Base-by-base conservation (phyloP, 768 basidiomycete species). In the Hemileccinum impolitum region DNA sequence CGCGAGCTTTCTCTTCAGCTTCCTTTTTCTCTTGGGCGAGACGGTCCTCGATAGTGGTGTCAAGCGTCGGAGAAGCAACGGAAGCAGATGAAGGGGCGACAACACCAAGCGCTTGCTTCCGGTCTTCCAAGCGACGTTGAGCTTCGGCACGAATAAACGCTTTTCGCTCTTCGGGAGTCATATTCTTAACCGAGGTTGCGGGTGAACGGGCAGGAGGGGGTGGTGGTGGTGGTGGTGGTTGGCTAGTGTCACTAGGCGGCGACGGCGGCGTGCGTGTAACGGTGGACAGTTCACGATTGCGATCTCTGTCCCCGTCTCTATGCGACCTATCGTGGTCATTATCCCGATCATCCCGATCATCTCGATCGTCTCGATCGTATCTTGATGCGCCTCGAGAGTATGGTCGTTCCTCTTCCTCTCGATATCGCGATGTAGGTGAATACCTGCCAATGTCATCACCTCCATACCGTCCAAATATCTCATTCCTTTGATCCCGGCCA, bases 11-110 rank as follows among this genome's bases (percentile, higher is more conserved):
- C 64, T 91, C 89, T 55, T 93, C 94, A 0, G 94, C 94, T 63
- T 96, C 95, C 62, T 79, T 84, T 74, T 87, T 89, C 61, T 98
- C 95, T 57, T 83, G 76, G 32, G 80, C 84, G 6, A 98, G 76
- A 10, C 94, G 74, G 55, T 94, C 89, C 62, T 92, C 88, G 3
- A 96, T 91, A 45, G 75, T 79, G 7, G 80, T 84, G 65, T 96
- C 94, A 10, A 94, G 73, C 12, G 75, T 67, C 7, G 81, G 65
- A 25, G 78, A 68, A 13, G 77, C 56, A 0, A 74, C 69, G 6
- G 54, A 25, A 7, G 45, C 30, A 7, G 75, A 58, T 0, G 71
- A 36, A 11, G 74, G 64, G 1, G 78, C 65, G 13, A 76, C 75
- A 15, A 96, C 78, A 6, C 95, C 95, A 10, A 97, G 78, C 0